Evolutionary conservation across 352 stramenopile genomes (phyloP).

Genomic region (Globisporangium middletonii): DNA sequence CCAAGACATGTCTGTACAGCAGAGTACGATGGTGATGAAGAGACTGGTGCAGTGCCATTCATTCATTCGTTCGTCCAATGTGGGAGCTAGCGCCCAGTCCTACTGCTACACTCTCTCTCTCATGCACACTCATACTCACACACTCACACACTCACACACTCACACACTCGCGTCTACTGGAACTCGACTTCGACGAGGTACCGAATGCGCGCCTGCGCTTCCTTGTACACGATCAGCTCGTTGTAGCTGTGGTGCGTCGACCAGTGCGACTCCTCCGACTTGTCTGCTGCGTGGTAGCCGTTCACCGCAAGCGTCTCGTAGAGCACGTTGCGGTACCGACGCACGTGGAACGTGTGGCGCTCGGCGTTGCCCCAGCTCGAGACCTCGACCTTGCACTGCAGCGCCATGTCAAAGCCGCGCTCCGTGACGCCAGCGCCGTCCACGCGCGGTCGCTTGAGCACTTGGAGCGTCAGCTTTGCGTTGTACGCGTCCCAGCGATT

Average conservation of each 20-base stretch:
- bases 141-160: no score
- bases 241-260: slow-evolving; percentile 8
- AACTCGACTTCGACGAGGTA: slow-evolving; percentile 17
- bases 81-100: no score
- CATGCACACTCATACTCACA: no score
- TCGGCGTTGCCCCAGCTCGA: slow-evolving; percentile 3
- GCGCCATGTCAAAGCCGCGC: slow-evolving; percentile 23
- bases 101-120: no score
- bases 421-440: neutral
- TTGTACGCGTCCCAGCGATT: no score
- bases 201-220: slow-evolving; percentile 16
- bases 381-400: slow-evolving; percentile 13
- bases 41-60: no score
- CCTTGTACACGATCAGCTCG: slow-evolving; percentile 22
- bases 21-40: no score
- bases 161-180: neutral
- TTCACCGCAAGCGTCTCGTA: slow-evolving; percentile 12
- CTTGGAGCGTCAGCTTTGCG: no score
- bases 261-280: no score
- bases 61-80: no score
- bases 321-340: slow-evolving; percentile 49
- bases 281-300: slow-evolving; percentile 11
- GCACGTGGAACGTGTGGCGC: slow-evolving; percentile 28
- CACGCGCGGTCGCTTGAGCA: no score
- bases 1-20: no score